Conservation (phyloP, 2,329 filamentous ascomycete species). For the Gnomoniopsis smithogilvyi region DNA sequence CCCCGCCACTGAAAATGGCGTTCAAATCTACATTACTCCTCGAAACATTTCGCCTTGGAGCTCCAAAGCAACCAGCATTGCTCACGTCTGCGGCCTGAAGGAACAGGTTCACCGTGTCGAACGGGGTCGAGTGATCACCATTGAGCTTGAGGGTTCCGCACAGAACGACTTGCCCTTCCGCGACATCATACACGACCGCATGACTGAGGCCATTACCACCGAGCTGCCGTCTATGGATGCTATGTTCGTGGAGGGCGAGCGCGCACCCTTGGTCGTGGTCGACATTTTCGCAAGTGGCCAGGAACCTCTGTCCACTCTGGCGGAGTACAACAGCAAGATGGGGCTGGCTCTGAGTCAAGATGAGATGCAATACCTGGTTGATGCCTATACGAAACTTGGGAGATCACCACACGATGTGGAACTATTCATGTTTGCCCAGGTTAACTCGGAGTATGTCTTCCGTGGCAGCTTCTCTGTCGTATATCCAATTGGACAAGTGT, state of each 20-base stretch:
- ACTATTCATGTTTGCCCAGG: slow-evolving; percentile 98
- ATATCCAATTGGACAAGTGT: slow-evolving; percentile 13
- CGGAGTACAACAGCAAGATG: slow-evolving; percentile 77
- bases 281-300: slow-evolving; percentile 65
- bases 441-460: slow-evolving; percentile 82
- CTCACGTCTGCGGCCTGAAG: slow-evolving; percentile 82
- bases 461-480: slow-evolving; percentile 8
- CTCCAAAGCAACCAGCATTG: slow-evolving; percentile 91
- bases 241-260: slow-evolving; percentile 73
- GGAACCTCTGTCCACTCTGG: slow-evolving; percentile 67
- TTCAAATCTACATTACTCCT: slow-evolving; percentile 71
- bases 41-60: slow-evolving; percentile 95
- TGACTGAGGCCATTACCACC: slow-evolving; percentile 81
- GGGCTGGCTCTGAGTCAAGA: slow-evolving; percentile 83
- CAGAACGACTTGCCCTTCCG: slow-evolving; percentile 54
- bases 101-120: slow-evolving; percentile 74
- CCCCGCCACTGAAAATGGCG: slow-evolving; percentile 41
- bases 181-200: slow-evolving; percentile 83
- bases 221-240: slow-evolving; percentile 64
- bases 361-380: slow-evolving; percentile 93
- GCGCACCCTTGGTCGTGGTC: slow-evolving; percentile 67
- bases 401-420: slow-evolving; percentile 82
- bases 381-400: slow-evolving; percentile 68
- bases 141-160: slow-evolving; percentile 53
- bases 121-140: slow-evolving; percentile 74